Evolutionary conservation across 176 grass and related monocot genomes (phyloP).

Genomic region (Ampelocalamus luodianensis): DNA sequence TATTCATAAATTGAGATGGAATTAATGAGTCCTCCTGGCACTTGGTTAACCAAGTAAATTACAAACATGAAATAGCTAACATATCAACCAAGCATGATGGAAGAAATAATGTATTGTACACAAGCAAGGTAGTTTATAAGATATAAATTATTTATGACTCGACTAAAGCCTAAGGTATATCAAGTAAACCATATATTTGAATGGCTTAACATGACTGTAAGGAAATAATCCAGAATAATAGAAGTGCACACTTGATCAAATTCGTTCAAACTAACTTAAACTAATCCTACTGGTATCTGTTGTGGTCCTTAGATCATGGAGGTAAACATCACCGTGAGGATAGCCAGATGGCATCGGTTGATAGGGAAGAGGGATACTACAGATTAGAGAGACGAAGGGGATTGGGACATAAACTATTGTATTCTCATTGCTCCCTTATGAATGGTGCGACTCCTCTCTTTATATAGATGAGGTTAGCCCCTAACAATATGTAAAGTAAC

Average conservation of each 20-base stretch:
- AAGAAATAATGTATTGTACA: not conserved
- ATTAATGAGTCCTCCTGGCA: not conserved
- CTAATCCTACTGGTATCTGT: conserved; percentile 14
- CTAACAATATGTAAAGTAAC: no score
- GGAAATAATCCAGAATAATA: conserved; percentile 4
- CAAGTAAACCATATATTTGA: not conserved
- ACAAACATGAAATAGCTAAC: not conserved
- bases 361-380: no score
- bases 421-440: no score
- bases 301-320: no score
- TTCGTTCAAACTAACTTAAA: not conserved
- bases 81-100: not conserved
- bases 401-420: no score
- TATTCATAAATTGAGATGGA: conserved; percentile 31
- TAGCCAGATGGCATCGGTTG: no score
- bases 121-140: not conserved
- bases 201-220: conserved; percentile 12
- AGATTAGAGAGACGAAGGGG: no score
- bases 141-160: not conserved
- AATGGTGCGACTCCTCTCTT: no score
- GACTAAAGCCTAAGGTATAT: conserved; percentile 8
- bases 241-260: not conserved
- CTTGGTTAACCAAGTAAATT: conserved; percentile 24
- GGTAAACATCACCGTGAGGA: no score
- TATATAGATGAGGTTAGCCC: no score